Base-by-base conservation (phyloP, 441 rosid genomes). In the Adansonia madagascariensis region DNA sequence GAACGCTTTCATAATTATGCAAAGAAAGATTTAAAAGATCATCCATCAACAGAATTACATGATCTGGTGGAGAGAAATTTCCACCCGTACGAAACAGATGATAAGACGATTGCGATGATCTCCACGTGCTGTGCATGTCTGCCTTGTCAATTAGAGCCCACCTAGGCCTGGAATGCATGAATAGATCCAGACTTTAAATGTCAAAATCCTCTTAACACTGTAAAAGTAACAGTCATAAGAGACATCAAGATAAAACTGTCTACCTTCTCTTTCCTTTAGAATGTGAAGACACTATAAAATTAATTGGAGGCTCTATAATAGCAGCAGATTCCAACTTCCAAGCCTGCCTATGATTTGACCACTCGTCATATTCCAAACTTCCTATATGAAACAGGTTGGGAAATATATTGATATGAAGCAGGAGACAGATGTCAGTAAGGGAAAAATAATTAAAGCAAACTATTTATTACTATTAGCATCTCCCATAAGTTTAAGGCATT, bases 251-350 rank as follows among this genome's bases (percentile, higher is more conserved):
- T 47, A 74, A 67, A 64, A 70, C 47, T 50, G 50, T 52, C 67
- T 79, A 93, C 99, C 99, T 93, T 89, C 94, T 93, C 87, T 90
- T 97, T 81, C 98, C 97, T 85, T 89, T 88, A 78, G 97, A 90
- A 88, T 92, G 94, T 78, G 90, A 88, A 71, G 92, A 87, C 69
- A 90, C 91, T 73, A 97, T 91, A 87, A 92, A 97, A 86, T 97
- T 97, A 79, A 90, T 85, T 46, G 99, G 91, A 87, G 99, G 98
- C 88, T 97, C 99, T 63, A 93, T 82, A 79, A 94, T 91, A 71
- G 98, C 98, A 82, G 98, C 94, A 82, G 98, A 93, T 85, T 97
- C 98, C 89, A 94, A 86, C 91, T 94, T 94, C 99, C 98, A 94
- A 74, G 97, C 97, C 90, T 94, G 99, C 88, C 97, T 88, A 86